Evolutionary conservation across 148 eudicot species (phyloP).

Genomic region (Rhododendron molle): DNA sequence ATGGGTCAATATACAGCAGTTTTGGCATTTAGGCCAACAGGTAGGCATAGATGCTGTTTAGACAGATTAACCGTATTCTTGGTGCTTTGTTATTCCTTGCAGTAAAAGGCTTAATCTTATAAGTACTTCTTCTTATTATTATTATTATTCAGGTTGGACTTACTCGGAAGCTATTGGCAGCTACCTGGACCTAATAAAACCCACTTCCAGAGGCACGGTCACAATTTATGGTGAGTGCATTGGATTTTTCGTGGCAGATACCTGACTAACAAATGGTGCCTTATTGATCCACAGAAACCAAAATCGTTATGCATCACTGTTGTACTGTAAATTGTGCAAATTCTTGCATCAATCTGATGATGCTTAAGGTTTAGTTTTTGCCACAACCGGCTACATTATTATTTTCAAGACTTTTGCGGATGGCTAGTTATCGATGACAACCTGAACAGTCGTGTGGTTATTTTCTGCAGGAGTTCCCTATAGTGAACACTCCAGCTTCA

Average conservation of each 20-base stretch:
- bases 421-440: not conserved
- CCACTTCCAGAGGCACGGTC: conserved; percentile 42
- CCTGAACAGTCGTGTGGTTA: not conserved
- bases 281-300: not conserved
- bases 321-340: not conserved
- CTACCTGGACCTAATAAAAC: conserved; percentile 51
- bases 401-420: not conserved
- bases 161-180: conserved; percentile 53
- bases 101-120: not conserved
- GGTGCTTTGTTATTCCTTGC: not conserved
- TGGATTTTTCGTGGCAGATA: not conserved
- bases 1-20: conserved; percentile 35
- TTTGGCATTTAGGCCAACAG: conserved; percentile 67
- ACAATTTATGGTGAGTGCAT: conserved; percentile 47
- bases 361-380: conserved; percentile 6
- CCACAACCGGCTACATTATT: not conserved
- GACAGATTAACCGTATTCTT: not conserved
- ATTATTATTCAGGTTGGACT: conserved; percentile 48
- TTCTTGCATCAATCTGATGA: not conserved
- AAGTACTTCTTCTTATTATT: not conserved
- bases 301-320: not conserved
- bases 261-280: not conserved
- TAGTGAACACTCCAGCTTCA: conserved; percentile 71
- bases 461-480: conserved; percentile 60
- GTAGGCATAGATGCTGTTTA: conserved; percentile 20